Evolutionary conservation across 192 early-diverging fungal genomes (phyloP), one percentile per base, ranked within the genome.

Genomic region (Coemansia sp.): DNA sequence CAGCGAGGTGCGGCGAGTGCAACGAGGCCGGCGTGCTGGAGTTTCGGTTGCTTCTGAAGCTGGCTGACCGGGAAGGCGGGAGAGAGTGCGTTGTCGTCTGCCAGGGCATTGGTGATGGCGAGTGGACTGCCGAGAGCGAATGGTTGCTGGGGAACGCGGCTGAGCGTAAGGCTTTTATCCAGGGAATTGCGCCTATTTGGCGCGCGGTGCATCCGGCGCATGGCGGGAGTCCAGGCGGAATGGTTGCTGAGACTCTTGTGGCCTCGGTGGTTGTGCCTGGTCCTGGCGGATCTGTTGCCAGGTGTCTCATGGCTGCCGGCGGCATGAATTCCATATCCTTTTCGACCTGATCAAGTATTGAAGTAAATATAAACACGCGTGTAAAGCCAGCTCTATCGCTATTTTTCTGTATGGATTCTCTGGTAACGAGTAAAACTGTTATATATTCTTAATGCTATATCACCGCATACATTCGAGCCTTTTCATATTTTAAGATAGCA

Each of bases 201-300:
- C 13, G 48, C 19, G 19, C 25, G 56, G 38, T 70, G 68, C 61
- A 22, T 20, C 41, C 57, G 53, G 43, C 32, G 60, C 44, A 40
- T 49, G 40, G 42, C 8, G 40, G 40, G n/a, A 44, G 22, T 6
- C 46, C 49, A 7, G 61, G 37, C 8, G 45, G 7, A 5, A 38
- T 38, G 58, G 49, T 22, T 42, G 44, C 54, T 1, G 65, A 73
- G 37, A 2, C 61, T 22, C 44, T 61, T 0, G 65, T 73, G 51
- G 65, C 71, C 0, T 39, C 22, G 4, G 61, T 73, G 42, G 14
- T 73, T 17, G 64, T 20, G 1, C 71, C 71, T 2, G 65, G 64
- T 16, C 64, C 71, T 1, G 50, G 51, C 1, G 61, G 61, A 0
- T 39, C 71, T 7, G 14, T 73, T 13, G 54, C 42, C 11, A 48